Evolutionary conservation across 2,329 filamentous ascomycete species (phyloP), one percentile per base, ranked within the genome.

Genomic region (Aspergillus eucalypticola): DNA sequence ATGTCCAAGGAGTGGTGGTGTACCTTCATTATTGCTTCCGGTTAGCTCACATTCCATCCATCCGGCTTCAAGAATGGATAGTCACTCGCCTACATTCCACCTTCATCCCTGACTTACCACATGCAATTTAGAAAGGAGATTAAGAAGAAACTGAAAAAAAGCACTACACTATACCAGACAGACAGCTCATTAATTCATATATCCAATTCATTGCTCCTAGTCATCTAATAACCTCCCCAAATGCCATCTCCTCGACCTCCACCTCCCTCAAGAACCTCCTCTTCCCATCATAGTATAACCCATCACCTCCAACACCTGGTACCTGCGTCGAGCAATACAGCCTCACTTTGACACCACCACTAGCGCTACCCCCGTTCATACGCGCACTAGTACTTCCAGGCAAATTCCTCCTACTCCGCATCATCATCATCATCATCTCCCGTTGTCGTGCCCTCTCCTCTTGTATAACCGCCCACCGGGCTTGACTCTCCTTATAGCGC

Each of bases 401-500:
- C 23, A 29, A 5, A 19, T 53, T 23, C 27, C 11, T 52, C 13
- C 23, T 5, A 8, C 25, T 39, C 38, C 29, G 48, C 13, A 32
- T 39, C 23, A n/a, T 3, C 13, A n/a, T 58, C 29, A 27, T 3
- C 8, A n/a, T 57, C 23, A 27, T 27, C 25, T 21, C 11, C n/a
- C 49, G 21, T 55, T 65, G 63, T 23, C 51, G 39, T 13, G 27
- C 23, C 13, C 63, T 53, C 38, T 66, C 61, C 38, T 56, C 56
- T 54, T 61, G 54, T 39, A 66, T 62, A 19, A 15, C 44, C 25
- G 42, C 56, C 65, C 63, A 66, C 38, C 50, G 60, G 8, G 44
- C 25, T 17, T 60, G 48, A 11, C 32, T 54, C 25, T 58, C 56
- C 8, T 60, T 50, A 13, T 66, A 32, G 10, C 56, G 54, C 23